phyloP scores from a whole-genome alignment of 208 protist species.

The Plasmodiophora brassicae region DNA sequence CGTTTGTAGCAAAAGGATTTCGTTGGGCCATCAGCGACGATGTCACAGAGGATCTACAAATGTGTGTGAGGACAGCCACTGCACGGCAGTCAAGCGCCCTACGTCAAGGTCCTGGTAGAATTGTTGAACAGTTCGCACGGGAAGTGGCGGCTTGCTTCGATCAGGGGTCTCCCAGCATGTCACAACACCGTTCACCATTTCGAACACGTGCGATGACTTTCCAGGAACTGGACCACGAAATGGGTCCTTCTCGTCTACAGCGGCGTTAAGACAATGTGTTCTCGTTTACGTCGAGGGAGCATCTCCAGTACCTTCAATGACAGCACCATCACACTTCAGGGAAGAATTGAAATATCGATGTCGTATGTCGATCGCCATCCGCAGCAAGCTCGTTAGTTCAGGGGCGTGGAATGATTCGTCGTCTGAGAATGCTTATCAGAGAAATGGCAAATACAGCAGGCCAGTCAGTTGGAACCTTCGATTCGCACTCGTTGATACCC shows the following conservation, averaged over 20 bases:
- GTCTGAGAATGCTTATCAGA: not conserved
- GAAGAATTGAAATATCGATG: not conserved
- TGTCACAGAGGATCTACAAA: conserved; percentile 24
- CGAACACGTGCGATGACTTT: conserved; percentile 30
- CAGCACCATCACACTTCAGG: not conserved
- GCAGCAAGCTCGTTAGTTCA: not conserved
- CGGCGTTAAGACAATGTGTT: not conserved
- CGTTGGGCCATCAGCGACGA: conserved; percentile 32
- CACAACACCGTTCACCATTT: conserved; percentile 42
- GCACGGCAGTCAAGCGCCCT: not conserved
- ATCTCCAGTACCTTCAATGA: not conserved
- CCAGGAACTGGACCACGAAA: not conserved
- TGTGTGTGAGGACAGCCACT: not conserved
- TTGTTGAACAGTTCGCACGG: conserved; percentile 1
- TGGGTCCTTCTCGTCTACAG: not conserved
- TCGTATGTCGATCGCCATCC: conserved; percentile 5
- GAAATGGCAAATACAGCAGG: not conserved
- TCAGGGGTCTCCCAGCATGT: conserved; percentile 16
- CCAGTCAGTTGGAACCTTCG: not conserved
- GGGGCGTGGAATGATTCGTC: not conserved
- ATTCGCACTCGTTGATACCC: conserved; percentile 4
- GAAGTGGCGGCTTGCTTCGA: not conserved
- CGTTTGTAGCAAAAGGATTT: conserved; percentile 48
- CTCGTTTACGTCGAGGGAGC: not conserved
- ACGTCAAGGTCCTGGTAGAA: conserved; percentile 38